Percentiles rank a stretch among this genome's conserved stretches.
Evolutionary conservation across 2,329 filamentous ascomycete genomes (phyloP).

Genomic region (Talaromyces sp.): DNA sequence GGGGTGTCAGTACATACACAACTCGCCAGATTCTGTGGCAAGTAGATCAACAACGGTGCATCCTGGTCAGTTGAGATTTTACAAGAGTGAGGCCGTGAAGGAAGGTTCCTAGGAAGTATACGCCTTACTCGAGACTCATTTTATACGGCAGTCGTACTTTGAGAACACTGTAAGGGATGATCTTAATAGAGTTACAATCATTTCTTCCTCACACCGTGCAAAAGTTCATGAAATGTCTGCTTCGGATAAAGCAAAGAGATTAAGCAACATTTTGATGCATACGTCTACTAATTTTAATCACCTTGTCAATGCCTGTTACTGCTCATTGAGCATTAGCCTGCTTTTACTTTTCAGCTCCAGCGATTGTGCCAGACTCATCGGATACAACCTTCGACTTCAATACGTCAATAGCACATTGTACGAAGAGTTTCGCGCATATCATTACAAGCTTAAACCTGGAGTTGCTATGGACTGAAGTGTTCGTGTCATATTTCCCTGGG

Average conservation of each 20-base stretch:
- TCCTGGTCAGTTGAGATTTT: not conserved
- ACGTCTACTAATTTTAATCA: not conserved
- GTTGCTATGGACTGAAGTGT: not conserved
- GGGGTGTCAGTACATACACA: not conserved
- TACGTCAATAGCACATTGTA: not conserved
- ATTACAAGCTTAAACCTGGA: not conserved
- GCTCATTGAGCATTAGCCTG: not conserved
- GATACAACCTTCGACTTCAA: not conserved
- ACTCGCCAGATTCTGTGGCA: not conserved
- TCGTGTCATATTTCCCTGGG: too few species aligned
- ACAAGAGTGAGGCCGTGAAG: not conserved
- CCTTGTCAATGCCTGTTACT: not conserved
- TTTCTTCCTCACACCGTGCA: not conserved
- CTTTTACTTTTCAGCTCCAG: not conserved
- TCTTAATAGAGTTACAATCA: not conserved
- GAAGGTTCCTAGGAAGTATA: not conserved
- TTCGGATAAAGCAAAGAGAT: not conserved
- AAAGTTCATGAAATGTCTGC: not conserved
- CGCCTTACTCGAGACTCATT: not conserved
- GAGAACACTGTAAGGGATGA: not conserved
- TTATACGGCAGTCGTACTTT: not conserved
- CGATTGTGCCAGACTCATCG: not conserved
- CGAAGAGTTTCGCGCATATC: not conserved
- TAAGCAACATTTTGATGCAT: not conserved
- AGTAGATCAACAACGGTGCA: not conserved